Evolutionary conservation across 2,329 filamentous ascomycete genomes (phyloP).

Genomic region (Calonectria pseudoturangicola): DNA sequence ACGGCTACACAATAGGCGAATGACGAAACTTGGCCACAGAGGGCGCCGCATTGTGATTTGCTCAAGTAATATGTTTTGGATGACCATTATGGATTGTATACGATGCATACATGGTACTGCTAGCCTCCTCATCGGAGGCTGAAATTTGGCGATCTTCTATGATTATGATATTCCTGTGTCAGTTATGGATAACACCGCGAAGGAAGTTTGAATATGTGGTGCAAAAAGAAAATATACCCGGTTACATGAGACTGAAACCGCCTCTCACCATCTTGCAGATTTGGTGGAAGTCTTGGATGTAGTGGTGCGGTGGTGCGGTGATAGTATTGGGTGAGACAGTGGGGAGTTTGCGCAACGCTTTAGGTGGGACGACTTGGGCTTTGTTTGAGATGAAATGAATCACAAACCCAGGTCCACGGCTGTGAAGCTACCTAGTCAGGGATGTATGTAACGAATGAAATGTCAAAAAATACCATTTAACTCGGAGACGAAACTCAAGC

Average conservation of each 20-base stretch:
- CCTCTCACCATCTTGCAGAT: not conserved
- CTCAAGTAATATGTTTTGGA: not conserved
- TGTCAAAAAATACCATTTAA: not conserved
- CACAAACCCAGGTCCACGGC: not conserved
- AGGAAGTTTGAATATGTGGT: not conserved
- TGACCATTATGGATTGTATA: no score
- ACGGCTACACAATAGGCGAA: slow-evolving; percentile 8
- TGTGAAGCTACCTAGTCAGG: not conserved
- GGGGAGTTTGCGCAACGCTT: slow-evolving; percentile 26
- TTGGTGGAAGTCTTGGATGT: not conserved
- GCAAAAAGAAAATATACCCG: slow-evolving; percentile 1
- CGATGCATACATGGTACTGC: not conserved
- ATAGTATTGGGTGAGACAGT: slow-evolving; percentile 35
- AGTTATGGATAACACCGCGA: not conserved
- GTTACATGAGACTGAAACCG: slow-evolving; percentile 5
- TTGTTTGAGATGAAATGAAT: slow-evolving; percentile 11
- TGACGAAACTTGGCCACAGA: not conserved
- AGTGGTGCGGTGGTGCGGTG: not conserved
- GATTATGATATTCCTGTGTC: not conserved
- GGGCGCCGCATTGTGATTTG: not conserved
- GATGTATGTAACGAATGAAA: slow-evolving; percentile 8
- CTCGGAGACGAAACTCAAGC: not conserved
- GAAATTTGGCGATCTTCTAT: no score
- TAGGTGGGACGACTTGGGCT: slow-evolving; percentile 10
- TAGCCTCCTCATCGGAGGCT: not conserved